Evolutionary conservation across 176 grass and related monocot species (phyloP).

Genomic region (Dactylis glomerata): DNA sequence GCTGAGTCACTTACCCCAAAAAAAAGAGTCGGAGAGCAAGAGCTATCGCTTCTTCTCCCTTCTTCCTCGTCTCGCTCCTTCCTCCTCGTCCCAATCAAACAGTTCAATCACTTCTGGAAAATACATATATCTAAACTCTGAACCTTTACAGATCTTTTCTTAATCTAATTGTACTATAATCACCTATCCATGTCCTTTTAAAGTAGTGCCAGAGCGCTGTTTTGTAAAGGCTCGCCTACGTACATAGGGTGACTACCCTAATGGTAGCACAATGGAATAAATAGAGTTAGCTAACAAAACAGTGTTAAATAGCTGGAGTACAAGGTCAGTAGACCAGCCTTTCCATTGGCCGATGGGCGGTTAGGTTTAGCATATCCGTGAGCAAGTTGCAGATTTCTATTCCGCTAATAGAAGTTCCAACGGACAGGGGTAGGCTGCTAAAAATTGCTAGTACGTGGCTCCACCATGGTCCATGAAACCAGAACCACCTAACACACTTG

Average conservation of each 20-base stretch:
- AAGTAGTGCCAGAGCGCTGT: neutral
- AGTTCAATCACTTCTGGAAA: no score
- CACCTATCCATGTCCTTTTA: neutral
- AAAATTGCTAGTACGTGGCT: constrained; percentile 22
- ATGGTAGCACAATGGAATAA: constrained; percentile 8
- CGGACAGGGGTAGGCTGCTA: neutral
- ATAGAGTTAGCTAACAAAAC: neutral
- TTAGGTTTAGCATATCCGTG: constrained; percentile 24
- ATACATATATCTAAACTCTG: neutral
- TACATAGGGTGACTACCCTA: neutral
- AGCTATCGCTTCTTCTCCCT: no score
- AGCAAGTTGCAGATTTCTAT: constrained; percentile 19
- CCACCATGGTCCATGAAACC: constrained; percentile 1
- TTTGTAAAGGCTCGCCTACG: constrained; percentile 1
- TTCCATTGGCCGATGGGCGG: neutral
- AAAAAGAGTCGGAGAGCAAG: no score
- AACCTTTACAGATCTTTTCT: no score
- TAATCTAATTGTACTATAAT: no score
- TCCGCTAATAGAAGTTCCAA: neutral
- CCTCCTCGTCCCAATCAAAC: no score
- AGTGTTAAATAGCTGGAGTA: neutral
- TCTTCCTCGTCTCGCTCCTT: no score
- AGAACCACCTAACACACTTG: constrained; percentile 7
- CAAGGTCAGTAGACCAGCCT: neutral
- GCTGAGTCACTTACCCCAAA: no score